Evolutionary conservation across 495 filamentous ascomycete species (phyloP).

Genomic region (Trichoderma erinaceum): DNA sequence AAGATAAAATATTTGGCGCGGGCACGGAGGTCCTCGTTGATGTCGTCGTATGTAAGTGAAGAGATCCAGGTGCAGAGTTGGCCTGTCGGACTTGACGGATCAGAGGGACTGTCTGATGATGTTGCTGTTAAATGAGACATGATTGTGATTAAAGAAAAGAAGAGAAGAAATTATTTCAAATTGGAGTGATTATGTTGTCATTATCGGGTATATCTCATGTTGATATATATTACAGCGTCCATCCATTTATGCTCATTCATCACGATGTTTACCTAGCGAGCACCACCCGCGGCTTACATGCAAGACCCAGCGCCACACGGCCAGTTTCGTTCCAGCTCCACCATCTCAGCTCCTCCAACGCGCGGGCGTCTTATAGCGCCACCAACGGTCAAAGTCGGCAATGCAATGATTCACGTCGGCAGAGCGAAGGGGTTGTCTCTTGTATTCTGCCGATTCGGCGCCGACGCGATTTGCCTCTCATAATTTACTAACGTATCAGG

Average conservation of each 20-base stretch:
- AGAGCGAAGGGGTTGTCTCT: no score
- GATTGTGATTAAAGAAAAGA: background rate
- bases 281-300: no score
- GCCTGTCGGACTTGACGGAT: constrained; percentile 21
- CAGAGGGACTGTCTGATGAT: constrained; percentile 1
- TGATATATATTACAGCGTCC: background rate
- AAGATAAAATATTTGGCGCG: constrained; percentile 41
- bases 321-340: no score
- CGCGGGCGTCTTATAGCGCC: no score
- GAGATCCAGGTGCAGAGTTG: constrained; percentile 26
- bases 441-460: no score
- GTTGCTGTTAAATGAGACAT: background rate
- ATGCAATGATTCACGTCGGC: no score
- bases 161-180: background rate
- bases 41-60: constrained; percentile 19
- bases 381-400: no score
- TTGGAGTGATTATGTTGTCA: background rate
- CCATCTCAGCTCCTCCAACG: no score
- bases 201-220: background rate
- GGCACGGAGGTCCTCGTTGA: constrained; percentile 22
- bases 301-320: no score
- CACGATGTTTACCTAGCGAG: background rate
- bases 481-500: no score
- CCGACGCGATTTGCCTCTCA: no score
- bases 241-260: background rate